phyloP scores from a whole-genome alignment of 345 rosid species.

The Combretum micranthum region DNA sequence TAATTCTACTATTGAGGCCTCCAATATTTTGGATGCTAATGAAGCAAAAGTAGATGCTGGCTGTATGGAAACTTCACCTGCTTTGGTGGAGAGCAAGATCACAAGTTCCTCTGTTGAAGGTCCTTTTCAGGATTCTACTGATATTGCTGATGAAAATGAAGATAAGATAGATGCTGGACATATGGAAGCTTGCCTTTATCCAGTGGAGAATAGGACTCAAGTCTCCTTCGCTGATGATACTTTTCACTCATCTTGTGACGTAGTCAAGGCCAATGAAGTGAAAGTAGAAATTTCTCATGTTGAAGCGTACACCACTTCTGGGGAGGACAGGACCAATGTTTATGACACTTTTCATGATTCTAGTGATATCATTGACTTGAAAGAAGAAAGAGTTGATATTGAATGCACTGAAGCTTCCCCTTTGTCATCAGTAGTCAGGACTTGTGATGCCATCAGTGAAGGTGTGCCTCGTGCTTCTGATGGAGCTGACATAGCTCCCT shows the following conservation, averaged over 20 bases:
- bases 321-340: too few relatives aligned
- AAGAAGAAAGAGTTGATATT: conserved; percentile 4
- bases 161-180: too few relatives aligned
- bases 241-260: too few relatives aligned
- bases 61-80: conserved; percentile 8
- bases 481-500: not conserved
- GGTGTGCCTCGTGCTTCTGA: not conserved
- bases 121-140: not conserved
- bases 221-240: too few relatives aligned
- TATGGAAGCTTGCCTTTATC: too few relatives aligned
- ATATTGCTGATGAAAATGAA: conserved; percentile 1
- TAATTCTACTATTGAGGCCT: not conserved
- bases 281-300: too few relatives aligned
- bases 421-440: not conserved
- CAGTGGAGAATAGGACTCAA: too few relatives aligned
- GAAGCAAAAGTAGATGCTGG: conserved; percentile 6
- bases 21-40: not conserved
- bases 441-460: conserved; percentile 4
- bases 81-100: conserved; percentile 2
- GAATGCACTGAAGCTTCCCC: conserved; percentile 9
- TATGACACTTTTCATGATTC: too few relatives aligned
- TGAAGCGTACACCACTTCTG: too few relatives aligned
- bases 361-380: conserved; percentile 1
- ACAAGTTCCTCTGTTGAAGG: conserved; percentile 4
- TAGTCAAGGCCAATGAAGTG: too few relatives aligned